Evolutionary conservation across 805 yeast genomes (phyloP).

Genomic region (Tetrapisispora arboricola): DNA sequence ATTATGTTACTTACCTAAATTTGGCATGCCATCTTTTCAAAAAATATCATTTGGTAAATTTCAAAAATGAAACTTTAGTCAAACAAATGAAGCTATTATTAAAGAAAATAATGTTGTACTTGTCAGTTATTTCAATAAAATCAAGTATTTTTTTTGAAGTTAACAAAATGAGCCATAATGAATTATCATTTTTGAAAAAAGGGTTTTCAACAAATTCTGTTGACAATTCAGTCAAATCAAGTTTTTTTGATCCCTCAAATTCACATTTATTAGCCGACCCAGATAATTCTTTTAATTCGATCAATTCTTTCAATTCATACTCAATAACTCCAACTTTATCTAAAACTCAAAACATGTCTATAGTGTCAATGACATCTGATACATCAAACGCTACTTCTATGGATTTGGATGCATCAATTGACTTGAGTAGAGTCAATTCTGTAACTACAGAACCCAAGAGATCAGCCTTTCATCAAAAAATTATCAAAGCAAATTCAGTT

Average conservation of each 20-base stretch:
- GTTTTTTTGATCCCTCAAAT: background rate
- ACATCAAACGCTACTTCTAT: background rate
- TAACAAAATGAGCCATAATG: background rate
- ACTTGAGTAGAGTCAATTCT: background rate
- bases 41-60: background rate
- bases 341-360: background rate
- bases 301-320: background rate
- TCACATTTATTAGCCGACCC: too few species aligned
- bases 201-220: background rate
- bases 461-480: background rate
- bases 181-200: background rate
- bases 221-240: background rate
- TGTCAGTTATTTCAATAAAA: slow-evolving; percentile 55
- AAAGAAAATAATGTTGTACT: slow-evolving; percentile 42
- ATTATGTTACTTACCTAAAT: slow-evolving; percentile 2
- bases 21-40: slow-evolving; percentile 4
- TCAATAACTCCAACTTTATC: background rate
- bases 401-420: background rate
- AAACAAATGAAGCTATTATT: slow-evolving; percentile 32
- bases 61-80: background rate
- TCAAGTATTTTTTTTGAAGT: slow-evolving; percentile 45
- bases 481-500: background rate
- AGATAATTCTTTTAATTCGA: too few species aligned
- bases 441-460: background rate
- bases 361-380: background rate